Base-by-base conservation (phyloP, 441 rosid species). In the Euphorbia corollata region DNA sequence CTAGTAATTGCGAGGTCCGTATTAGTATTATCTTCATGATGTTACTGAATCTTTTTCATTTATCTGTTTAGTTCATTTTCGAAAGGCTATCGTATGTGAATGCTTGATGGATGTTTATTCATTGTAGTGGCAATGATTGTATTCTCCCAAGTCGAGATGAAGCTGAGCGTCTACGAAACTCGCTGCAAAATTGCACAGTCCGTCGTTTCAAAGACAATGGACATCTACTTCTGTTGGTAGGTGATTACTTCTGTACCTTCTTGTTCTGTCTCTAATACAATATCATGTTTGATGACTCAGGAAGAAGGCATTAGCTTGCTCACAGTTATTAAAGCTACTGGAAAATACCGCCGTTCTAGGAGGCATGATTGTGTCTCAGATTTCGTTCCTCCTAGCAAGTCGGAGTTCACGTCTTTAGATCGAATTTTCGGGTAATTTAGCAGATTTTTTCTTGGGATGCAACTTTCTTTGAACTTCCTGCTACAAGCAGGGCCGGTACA, bases 141-240 rank as follows among this genome's bases (percentile, higher is more conserved):
- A 74, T 90, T 87, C 87, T 90, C 74, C 98, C 98, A 55, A 90
- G 97, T 71, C 74, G 54, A 59, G 91, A 87, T 63, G 97, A 92
- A 84, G 86, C 90, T n/a, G 70, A 73, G 58, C 84, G 91, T 65
- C 94, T 92, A 11, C 59, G 67, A 47, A 81, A 70, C 20, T 65
- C 80, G 6, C 72, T 93, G 55, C 73, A 82, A 73, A 85, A 89
- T 71, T 93, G 98, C 76, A 76, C 34, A 15, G 54, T 50, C n/a
- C 54, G 54, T 50, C 18, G 18, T 6, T 93, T 93, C 83, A 82
- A 83, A 73, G 91, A 85, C 57, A 87, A 93, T 2, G 97, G 98
- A 4, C 96, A 93, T 68, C 70, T 88, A 69, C 86, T 93, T 76
- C 71, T 93, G 60, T 54, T 93, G 82, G 98, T 92, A 82, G 13